Base-by-base conservation (phyloP, 371 early-diverging fungal genomes). In the Circinella umbellata region DNA sequence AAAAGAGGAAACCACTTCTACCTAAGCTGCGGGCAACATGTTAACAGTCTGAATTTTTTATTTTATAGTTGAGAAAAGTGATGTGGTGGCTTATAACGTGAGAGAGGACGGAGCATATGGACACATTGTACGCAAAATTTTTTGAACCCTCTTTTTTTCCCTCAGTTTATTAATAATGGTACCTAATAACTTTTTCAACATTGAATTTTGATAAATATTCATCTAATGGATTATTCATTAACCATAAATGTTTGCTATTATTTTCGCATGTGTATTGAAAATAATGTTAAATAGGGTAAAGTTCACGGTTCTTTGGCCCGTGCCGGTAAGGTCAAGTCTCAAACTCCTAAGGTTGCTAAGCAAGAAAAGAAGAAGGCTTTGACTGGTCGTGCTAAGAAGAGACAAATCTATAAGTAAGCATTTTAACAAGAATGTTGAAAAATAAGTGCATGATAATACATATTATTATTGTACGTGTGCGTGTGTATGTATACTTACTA, bases 301-400 rank as follows among this genome's bases (percentile, higher is more conserved):
- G 96, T 97, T 79, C 99, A 99, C 96, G 99, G 99, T 90, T 97
- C 98, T 80, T 93, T 99, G 84, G 97, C 98, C 88, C 98, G 98
- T 95, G 99, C 99, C 89, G 99, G 99, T 92, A 99, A 99, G 90
- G 99, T 99, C 83, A 98, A 99, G 95, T 95, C 94, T 78, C 98
- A 99, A 84, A 97, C 97, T 81, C 99, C 99, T 81, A 98, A 98
- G 91, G 99, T 99, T 73, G 97, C 97, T 82, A 95, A 96, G 90
- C 91, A 93, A 86, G 99, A 99, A 82, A 98, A 99, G 93, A 90
- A 94, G 88, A 99, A 85, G 93, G 86, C 92, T 86, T 81, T 80
- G 80, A 90, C 91, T 78, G 96, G 99, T 83, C 98, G 99, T 83
- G 98, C 99, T 76, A 95, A 95, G 91, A 98, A 98, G 94, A 92